Evolutionary conservation across 805 yeast species (phyloP), one percentile per base, ranked within the genome.

Genomic region (Candida coquimbonensis): DNA sequence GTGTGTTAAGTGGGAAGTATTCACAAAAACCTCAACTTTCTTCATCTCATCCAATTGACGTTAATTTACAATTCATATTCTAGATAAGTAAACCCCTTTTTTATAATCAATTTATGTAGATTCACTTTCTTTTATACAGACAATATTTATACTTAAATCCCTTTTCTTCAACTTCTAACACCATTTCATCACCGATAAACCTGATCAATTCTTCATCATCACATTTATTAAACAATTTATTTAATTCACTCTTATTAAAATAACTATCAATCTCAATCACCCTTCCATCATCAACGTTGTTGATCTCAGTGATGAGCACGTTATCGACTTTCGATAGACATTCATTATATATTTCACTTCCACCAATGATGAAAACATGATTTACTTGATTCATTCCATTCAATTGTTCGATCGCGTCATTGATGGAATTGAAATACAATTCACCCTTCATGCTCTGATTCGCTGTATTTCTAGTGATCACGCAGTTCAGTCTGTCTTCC

Each of bases 311-410:
- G 14, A 90, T 61, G 25, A 87, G 70, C 42, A 87, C 64, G 27
- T 78, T 72, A 39, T 75, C 75, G 1, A 82, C 78, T 11, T 67
- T 3, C 8, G 44, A 5, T 66, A 65, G 45, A 13, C 81, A 71
- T 36, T 78, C 70, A 43, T 77, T 73, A 66, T 93, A 93, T 9
- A 93, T 70, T 60, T 90, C 90, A 0, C 90, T 93, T 1, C 99
- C 99, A 4, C 99, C 99, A 50, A 93, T 91, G 25, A 93, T 74
- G 58, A 81, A 93, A 1, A 93, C 72, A 40, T 77, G 76, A 42
- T 79, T 84, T 19, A 83, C 60, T 2, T 56, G 50, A 5, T 56
- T 50, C 39, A 49, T 38, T 11, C 25, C 27, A 11, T 59, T 52
- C n/a, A 75, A 49, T 12, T 53, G 47, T 0, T 58, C 50, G 9